A percentile compares a stretch with the other conserved stretches of the same genome.
These are phyloP conservation scores for Sphaerulina musiva DNA, from an alignment of 2,329 filamentous ascomycete genomes.

Conservation along the genomic window DNA sequence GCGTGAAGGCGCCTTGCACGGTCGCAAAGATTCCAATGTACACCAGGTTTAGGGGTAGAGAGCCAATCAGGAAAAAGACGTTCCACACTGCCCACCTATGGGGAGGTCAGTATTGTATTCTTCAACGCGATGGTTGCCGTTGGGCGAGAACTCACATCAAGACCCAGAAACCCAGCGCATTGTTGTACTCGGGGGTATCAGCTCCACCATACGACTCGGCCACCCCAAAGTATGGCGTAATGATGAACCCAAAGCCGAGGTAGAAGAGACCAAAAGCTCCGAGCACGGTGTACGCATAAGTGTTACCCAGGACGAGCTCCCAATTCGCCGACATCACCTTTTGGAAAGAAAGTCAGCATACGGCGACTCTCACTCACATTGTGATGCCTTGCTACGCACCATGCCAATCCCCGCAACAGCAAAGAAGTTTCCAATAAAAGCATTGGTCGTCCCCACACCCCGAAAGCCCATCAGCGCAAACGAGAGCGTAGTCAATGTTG, in stretches of 20 bases:
- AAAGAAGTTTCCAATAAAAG: conserved; percentile 52
- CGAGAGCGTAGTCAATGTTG: conserved; percentile 50
- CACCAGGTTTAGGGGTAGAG: conserved; percentile 43
- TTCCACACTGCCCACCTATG: conserved; percentile 43
- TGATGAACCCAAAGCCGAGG: conserved; percentile 44
- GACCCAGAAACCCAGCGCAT: conserved; percentile 47
- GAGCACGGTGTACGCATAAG: conserved; percentile 48
- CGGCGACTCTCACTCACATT: background rate
- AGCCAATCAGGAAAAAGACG: conserved; percentile 43
- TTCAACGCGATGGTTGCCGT: background rate
- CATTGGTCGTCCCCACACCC: conserved; percentile 46
- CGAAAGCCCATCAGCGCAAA: conserved; percentile 52
- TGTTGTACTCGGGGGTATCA: conserved; percentile 42
- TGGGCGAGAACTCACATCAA: conserved; percentile 32
- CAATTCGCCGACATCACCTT: conserved; percentile 48
- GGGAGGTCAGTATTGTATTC: conserved; percentile 4
- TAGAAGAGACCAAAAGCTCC: conserved; percentile 53
- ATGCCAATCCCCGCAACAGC: conserved; percentile 48
- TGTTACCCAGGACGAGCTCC: conserved; percentile 49
- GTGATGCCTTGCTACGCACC: conserved; percentile 24
- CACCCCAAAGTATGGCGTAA: conserved; percentile 45
- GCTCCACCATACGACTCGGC: conserved; percentile 39
- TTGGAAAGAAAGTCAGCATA: background rate
- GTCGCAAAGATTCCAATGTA: conserved; percentile 46
- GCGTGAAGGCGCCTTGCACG: conserved; percentile 42